Percentiles rank a stretch among this genome's conserved stretches.
Conservation (phyloP, 106 monocot species). For the Apostasia ramifera region DNA sequence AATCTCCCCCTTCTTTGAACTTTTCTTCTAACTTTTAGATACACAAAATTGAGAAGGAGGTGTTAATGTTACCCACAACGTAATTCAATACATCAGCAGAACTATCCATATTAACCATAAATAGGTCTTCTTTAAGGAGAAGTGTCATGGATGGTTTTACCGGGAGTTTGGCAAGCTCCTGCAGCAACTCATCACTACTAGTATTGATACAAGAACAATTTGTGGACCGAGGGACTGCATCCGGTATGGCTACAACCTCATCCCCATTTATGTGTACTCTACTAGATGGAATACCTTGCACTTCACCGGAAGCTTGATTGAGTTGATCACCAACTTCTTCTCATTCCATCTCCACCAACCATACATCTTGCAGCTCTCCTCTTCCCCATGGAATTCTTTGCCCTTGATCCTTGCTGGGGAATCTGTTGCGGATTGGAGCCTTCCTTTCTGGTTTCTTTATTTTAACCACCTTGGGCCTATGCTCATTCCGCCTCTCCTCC, state of each 20-base stretch:
- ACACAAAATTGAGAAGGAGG: neutral
- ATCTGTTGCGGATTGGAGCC: constrained; percentile 5
- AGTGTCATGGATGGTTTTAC: constrained; percentile 4
- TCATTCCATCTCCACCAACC: neutral
- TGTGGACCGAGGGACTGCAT: neutral
- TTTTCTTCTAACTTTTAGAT: neutral
- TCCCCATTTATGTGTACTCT: neutral
- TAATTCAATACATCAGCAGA: neutral
- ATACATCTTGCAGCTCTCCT: constrained; percentile 12
- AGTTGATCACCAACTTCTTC: constrained; percentile 5
- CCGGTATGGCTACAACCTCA: neutral
- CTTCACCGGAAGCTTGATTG: constrained; percentile 1
- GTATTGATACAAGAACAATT: neutral
- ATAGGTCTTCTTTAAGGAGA: neutral
- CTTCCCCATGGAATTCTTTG: constrained; percentile 25
- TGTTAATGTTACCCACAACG: constrained; percentile 1
- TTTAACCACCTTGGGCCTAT: constrained; percentile 54
- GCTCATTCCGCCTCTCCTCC: neutral
- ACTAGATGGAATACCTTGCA: neutral
- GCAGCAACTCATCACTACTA: constrained; percentile 3
- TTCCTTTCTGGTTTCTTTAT: constrained; percentile 33
- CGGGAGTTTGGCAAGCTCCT: neutral
- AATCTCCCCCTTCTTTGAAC: constrained; percentile 8
- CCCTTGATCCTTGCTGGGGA: neutral
- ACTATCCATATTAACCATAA: constrained; percentile 5